Evolutionary conservation across 208 protist species (phyloP), one percentile per base, ranked within the genome.

Genomic region (Crithidia expoeki): DNA sequence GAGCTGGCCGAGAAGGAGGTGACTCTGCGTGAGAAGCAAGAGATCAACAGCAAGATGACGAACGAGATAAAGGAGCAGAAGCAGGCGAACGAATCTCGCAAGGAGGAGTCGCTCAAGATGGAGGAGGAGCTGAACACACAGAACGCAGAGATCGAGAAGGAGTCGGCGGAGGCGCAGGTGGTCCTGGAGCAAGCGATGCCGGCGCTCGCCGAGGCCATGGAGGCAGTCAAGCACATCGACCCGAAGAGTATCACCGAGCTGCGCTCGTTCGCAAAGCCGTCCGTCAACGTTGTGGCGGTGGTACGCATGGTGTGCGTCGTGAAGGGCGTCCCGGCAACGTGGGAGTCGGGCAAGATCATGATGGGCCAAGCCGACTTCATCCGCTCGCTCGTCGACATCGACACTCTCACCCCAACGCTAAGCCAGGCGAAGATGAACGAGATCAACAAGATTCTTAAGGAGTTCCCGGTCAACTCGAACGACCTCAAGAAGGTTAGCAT

Each of bases 171-270:
- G 78, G 96, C 95, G 42, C 94, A 98, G 78, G 85, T 88, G 42
- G 96, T 97, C 70, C 93, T 99, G 16, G 97, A 95, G 40, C 89
- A 96, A 72, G 98, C 99, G 21, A 93, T 99, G 89, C 98, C 98
- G 28, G 97, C 96, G 42, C 96, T 97, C 40, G 89, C 95, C 51
- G 91, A 93, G 56, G 99, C 99, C n/a, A 96, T 95, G 66, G 86
- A 98, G 67, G 98, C 98, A 4, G 94, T 99, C 14, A 79, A 96
- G 28, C 93, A 98, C 76, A 90, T 99, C 36, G 85, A 97, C 59
- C 89, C 92, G 34, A 94, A 97, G 65, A 97, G 98, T 69, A 98
- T 99, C 69, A 98, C 90, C 25, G 98, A 99, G 83, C 89, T 99
- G 30, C 88, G 96, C 27, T 96, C 97, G 14, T 99, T 99, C 72